Evolutionary conservation across 2,329 filamentous ascomycete genomes (phyloP).

Genomic region (Cladophialophora chaetospira): DNA sequence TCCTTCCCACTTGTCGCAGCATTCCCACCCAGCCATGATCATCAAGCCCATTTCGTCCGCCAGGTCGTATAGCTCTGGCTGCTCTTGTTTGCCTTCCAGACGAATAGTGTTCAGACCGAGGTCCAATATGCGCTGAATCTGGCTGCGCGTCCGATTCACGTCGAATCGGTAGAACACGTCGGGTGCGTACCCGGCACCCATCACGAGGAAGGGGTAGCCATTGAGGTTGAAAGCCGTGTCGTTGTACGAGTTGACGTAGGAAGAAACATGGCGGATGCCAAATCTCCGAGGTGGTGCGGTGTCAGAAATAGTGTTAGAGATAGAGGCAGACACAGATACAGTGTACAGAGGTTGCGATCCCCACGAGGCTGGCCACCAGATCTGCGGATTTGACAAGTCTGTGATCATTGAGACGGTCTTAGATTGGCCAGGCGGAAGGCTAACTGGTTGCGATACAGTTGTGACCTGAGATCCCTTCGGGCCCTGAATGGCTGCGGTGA

Average conservation of each 20-base stretch:
- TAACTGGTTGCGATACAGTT: slow-evolving; percentile 39
- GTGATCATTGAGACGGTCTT: slow-evolving; percentile 45
- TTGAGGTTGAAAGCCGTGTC: slow-evolving; percentile 62
- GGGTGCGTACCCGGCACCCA: slow-evolving; percentile 62
- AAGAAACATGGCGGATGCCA: slow-evolving; percentile 58
- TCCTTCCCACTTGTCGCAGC: slow-evolving; percentile 69
- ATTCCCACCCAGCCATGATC: slow-evolving; percentile 66
- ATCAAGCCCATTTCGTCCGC: slow-evolving; percentile 63
- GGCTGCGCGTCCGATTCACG: slow-evolving; percentile 47
- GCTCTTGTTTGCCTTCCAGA: slow-evolving; percentile 66
- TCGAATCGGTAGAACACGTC: slow-evolving; percentile 66
- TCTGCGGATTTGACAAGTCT: slow-evolving; percentile 47
- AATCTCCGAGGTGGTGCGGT: slow-evolving; percentile 44
- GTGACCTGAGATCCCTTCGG: slow-evolving; percentile 21
- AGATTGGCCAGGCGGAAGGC: slow-evolving; percentile 43
- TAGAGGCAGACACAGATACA: slow-evolving; percentile 37
- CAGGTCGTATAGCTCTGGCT: slow-evolving; percentile 61
- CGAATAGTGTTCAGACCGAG: slow-evolving; percentile 66
- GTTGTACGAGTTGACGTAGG: slow-evolving; percentile 53
- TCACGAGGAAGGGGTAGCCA: slow-evolving; percentile 59
- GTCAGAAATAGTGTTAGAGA: slow-evolving; percentile 39
- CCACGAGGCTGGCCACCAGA: slow-evolving; percentile 67
- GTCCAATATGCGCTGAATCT: slow-evolving; percentile 59
- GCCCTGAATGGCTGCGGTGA: slow-evolving; percentile 33
- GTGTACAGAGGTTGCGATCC: slow-evolving; percentile 58